These are phyloP conservation scores for Euphorbia celastroides DNA, from an alignment of 441 rosid species.

Conservation along the genomic window DNA sequence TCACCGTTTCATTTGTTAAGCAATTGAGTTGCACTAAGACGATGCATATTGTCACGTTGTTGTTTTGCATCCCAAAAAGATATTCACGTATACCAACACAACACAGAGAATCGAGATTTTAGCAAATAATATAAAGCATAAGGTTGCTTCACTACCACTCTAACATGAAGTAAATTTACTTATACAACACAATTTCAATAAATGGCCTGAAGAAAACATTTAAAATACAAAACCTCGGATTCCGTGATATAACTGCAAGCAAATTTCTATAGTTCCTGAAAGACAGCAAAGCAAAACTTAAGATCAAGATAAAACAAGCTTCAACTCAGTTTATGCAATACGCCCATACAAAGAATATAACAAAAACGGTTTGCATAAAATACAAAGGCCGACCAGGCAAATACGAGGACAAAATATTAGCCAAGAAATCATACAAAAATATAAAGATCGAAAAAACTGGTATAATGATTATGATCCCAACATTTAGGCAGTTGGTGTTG, in stretches of 20 bases:
- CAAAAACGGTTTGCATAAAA: slow-evolving; percentile 4
- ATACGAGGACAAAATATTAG: slow-evolving; percentile 11
- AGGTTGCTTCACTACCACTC: too few relatives aligned
- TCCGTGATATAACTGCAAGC: neutral
- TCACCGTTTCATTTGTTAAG: too few relatives aligned
- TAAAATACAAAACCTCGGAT: neutral
- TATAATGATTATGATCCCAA: slow-evolving; percentile 2
- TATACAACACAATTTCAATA: too few relatives aligned
- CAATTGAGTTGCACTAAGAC: too few relatives aligned
- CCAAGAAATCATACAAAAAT: slow-evolving; percentile 12
- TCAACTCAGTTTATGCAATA: slow-evolving; percentile 16
- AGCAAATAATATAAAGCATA: too few relatives aligned
- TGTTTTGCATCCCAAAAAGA: too few relatives aligned
- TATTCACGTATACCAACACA: too few relatives aligned
- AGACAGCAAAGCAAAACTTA: neutral
- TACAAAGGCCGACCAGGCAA: slow-evolving; percentile 7
- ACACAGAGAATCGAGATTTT: too few relatives aligned
- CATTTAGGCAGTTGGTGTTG: slow-evolving; percentile 32
- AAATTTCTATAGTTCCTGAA: neutral
- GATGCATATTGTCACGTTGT: too few relatives aligned
- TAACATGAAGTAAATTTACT: too few relatives aligned
- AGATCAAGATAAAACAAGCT: neutral
- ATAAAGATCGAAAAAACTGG: neutral
- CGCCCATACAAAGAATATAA: slow-evolving; percentile 5
- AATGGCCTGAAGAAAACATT: too few relatives aligned